These are phyloP conservation scores for Perkinsus marinus DNA, from an alignment of 169 alveolate species.

Conservation along the genomic window DNA sequence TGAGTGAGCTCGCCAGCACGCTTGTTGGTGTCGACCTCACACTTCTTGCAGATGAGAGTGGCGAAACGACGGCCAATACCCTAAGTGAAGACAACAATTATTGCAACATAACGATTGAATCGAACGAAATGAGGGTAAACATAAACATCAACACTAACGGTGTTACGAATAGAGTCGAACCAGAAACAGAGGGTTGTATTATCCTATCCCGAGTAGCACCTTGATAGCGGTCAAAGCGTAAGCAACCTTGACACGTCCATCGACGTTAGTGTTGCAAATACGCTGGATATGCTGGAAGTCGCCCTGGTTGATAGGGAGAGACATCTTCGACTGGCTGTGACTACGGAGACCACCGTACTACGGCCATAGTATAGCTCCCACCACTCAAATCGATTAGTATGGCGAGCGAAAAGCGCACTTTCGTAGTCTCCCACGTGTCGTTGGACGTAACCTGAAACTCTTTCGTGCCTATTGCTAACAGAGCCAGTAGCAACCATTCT, in stretches of 20 bases:
- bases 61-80: conserved; percentile 98
- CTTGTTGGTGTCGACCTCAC: conserved; percentile 87
- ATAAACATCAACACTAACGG: no score
- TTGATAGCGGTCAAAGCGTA: conserved; percentile 81
- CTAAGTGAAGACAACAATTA: conserved; percentile 25
- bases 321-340: conserved; percentile 15
- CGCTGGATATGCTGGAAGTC: conserved; percentile 95
- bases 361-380: neutral
- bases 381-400: neutral
- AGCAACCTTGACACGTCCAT: conserved; percentile 92
- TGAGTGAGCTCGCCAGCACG: conserved; percentile 96
- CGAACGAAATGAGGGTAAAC: no score
- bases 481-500: no score
- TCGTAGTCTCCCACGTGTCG: no score
- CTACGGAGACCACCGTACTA: neutral
- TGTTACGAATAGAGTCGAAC: no score
- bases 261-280: conserved; percentile 96
- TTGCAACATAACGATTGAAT: no score
- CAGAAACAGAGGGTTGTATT: neutral
- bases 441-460: no score
- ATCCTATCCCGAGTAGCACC: neutral
- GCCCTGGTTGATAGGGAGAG: conserved; percentile 40
- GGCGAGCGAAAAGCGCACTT: neutral
- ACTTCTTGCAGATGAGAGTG: conserved; percentile 87
- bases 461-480: no score